These are phyloP conservation scores for Hypomontagnella submonticulosa DNA, from an alignment of 495 filamentous ascomycete species.

Conservation along the genomic window DNA sequence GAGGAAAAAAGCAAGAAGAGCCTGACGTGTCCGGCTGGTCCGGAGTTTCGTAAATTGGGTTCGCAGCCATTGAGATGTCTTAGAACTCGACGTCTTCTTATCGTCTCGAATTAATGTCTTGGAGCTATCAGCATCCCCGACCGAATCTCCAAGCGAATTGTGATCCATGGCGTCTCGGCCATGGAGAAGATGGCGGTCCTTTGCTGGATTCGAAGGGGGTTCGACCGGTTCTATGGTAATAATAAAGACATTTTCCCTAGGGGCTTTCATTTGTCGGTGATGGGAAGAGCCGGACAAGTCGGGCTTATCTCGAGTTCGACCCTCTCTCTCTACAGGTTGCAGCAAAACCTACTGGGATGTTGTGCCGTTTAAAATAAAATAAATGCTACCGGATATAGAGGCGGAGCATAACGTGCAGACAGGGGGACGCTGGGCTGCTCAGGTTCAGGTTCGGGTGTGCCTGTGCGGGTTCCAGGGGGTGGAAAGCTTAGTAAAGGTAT, in stretches of 20 bases:
- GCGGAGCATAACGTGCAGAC: slow-evolving; percentile 30
- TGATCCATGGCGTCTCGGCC: slow-evolving; percentile 33
- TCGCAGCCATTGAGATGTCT: slow-evolving; percentile 22
- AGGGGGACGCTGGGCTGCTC: background rate
- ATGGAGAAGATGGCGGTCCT: slow-evolving; percentile 8
- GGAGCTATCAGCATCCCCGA: slow-evolving; percentile 24
- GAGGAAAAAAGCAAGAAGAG: slow-evolving; percentile 32
- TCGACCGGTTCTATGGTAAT: slow-evolving; percentile 22
- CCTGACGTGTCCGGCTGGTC: slow-evolving; percentile 37
- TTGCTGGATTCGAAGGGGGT: background rate
- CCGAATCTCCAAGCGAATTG: slow-evolving; percentile 7
- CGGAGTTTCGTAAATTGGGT: slow-evolving; percentile 23
- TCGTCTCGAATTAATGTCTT: slow-evolving; percentile 13
- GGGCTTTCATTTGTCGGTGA: slow-evolving; percentile 29
- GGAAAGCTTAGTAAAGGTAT: slow-evolving; percentile 21
- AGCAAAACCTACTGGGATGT: slow-evolving; percentile 9
- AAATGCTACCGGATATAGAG: slow-evolving; percentile 24
- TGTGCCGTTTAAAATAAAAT: slow-evolving; percentile 19
- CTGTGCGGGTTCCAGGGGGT: slow-evolving; percentile 13
- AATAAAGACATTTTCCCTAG: slow-evolving; percentile 33
- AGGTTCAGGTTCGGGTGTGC: background rate
- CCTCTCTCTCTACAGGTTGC: slow-evolving; percentile 1
- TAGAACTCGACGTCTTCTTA: slow-evolving; percentile 16
- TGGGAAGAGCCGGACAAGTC: slow-evolving; percentile 10
- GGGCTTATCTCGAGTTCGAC: slow-evolving; percentile 12